Base-by-base conservation (phyloP, 345 rosid species). In the Hypericum androsaemum region DNA sequence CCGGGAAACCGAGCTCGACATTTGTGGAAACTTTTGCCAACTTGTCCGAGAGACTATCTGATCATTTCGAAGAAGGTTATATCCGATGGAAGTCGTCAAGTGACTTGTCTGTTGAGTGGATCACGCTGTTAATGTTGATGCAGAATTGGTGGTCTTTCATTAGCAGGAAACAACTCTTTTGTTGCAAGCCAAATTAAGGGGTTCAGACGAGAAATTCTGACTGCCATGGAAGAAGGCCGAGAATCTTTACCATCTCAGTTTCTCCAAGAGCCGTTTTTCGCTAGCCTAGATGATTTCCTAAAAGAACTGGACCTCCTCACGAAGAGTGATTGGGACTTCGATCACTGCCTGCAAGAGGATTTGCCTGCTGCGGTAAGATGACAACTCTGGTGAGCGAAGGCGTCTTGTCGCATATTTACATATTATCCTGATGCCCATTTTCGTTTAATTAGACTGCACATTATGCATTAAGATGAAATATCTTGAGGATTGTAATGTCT, bases 281-380 rank as follows among this genome's bases (percentile, higher is more conserved):
- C 96, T 10, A 82, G 82, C 39, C 72, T 90, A 41, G 96, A 84
- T 61, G 92, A 90, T 73, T 82, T 88, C 64, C 95, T 82, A 80
- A 90, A 88, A 68, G 96, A 88, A 52, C 84, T 90, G 45, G 98
- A 90, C 58, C 70, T 90, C 77, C 82, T 90, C 8, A 70, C 81
- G 60, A 74, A 78, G 64, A 87, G 84, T 78, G 86, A 90, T 67
- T 90, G 98, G 98, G 98, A 90, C 73, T 90, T 90, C 60, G 95
- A 90, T 74, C 71, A 77, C 67, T 90, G 84, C 74, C 68, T 87
- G 59, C 92, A 84, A 69, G 98, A 90, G 69, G 98, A 90, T 79
- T 86, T 90, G 60, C 95, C 98, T 78, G 82, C 95, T 65, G 96
- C 76, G 95, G 98, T 90, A 80, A 82, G 98, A 89, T 69, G 74